Base-by-base conservation (phyloP, 352 stramenopile species). In the Phytophthora hibernalis region DNA sequence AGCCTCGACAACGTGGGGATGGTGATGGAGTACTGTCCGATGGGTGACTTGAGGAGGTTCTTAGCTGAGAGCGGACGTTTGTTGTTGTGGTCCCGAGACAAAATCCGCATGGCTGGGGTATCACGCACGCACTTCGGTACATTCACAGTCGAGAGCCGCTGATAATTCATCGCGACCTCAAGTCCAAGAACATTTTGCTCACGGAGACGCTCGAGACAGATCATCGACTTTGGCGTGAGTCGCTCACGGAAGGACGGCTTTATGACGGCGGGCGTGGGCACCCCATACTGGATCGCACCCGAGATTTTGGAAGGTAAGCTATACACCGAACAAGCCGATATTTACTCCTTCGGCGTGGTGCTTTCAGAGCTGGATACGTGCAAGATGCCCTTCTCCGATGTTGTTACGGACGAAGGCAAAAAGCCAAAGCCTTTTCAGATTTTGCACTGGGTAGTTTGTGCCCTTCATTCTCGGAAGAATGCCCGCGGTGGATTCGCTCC, bases 341-440 rank as follows among this genome's bases (percentile, higher is more conserved):
- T 93, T 15, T 93, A 90, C 63, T 84, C 77, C 10, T 89, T 88
- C 45, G 85, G 83, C 10, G 75, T 91, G 18, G 48, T 85, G 28
- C 33, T 85, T 1, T 73, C 74, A 1, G 76, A 87, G 49, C 12
- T 85, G 28, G 72, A 80, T 53, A 80, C 71, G 49, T 68, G 59
- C 44, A 58, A 68, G 20, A 72, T 57, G 28, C 70, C 70, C 12
- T 77, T 70, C 51, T 56, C 37, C 5, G 66, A 79, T 35, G 55
- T 65, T 5, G 15, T 65, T 0, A 68, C 68, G 13, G 33, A 35
- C 1, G 57, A 72, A 30, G 64, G 64, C 28, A 72, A 68, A 52
- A 72, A 68, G 35, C 51, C 58, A 12, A 72, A 68, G 21, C 51
- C 65, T 16, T 74, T 82, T 54, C 76, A 85, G 55, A 72, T 83